These are phyloP conservation scores for Mycena kentingensis DNA, from an alignment of 768 basidiomycete genomes.

Conservation along the genomic window DNA sequence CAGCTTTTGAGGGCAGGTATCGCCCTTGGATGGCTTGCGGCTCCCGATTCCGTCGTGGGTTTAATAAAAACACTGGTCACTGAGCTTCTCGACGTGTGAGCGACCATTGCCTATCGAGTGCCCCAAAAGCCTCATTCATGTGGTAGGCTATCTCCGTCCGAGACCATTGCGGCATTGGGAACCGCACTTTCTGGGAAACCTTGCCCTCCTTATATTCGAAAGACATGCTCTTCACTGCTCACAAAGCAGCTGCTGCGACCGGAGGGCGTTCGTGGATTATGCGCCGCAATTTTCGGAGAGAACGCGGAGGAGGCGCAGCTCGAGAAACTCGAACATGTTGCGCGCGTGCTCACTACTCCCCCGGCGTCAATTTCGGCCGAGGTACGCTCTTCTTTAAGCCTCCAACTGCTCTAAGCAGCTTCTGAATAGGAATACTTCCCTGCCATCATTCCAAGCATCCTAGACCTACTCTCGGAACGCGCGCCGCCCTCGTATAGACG, in stretches of 20 bases:
- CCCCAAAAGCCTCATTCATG: conserved; percentile 23
- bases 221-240: conserved; percentile 61
- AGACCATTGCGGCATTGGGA: conserved; percentile 68
- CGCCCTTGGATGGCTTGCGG: conserved; percentile 71
- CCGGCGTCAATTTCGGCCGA: conserved; percentile 57
- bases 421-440: conserved; percentile 60
- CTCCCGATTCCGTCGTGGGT: conserved; percentile 41
- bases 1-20: conserved; percentile 65
- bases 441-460: conserved; percentile 54
- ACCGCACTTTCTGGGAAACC: conserved; percentile 51
- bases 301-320: conserved; percentile 57
- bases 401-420: conserved; percentile 4
- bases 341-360: conserved; percentile 61
- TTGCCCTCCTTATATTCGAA: conserved; percentile 54
- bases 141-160: conserved; percentile 61
- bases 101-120: conserved; percentile 18
- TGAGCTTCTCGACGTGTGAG: conserved; percentile 66
- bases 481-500: conserved; percentile 50
- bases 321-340: conserved; percentile 74
- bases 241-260: conserved; percentile 71
- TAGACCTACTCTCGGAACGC: conserved; percentile 49
- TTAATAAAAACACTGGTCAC: conserved; percentile 52
- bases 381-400: conserved; percentile 40
- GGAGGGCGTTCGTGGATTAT: conserved; percentile 70
- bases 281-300: conserved; percentile 68